Percentiles rank a stretch among this genome's conserved stretches.
Conservation (phyloP, 2,329 filamentous ascomycete genomes). For the Trichoderma arundinaceum region DNA sequence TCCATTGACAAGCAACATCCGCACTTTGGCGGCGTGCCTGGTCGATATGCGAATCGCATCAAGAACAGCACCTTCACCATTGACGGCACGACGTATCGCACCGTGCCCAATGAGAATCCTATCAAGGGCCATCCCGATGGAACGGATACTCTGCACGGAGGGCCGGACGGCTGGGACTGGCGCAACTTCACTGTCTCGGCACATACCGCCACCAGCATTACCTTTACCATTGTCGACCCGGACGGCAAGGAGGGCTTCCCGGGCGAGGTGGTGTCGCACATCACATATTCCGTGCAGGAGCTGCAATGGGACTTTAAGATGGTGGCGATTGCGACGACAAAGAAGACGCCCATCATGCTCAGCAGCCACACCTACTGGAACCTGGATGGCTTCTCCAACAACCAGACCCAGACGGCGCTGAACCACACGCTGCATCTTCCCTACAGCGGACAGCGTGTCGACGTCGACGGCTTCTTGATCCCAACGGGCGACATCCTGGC, state of each 20-base stretch:
- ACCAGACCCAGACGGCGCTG: slow-evolving; percentile 66
- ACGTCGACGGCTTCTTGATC: slow-evolving; percentile 72
- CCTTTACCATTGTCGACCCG: slow-evolving; percentile 74
- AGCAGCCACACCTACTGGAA: slow-evolving; percentile 81
- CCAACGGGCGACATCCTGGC: slow-evolving; percentile 77
- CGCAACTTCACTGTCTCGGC: slow-evolving; percentile 78
- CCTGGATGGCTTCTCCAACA: slow-evolving; percentile 78
- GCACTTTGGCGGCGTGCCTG: slow-evolving; percentile 75
- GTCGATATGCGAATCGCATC: slow-evolving; percentile 82
- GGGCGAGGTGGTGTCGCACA: slow-evolving; percentile 73
- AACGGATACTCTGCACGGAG: slow-evolving; percentile 71
- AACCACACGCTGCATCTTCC: slow-evolving; percentile 78
- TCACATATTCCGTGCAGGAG: slow-evolving; percentile 73
- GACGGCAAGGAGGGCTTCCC: slow-evolving; percentile 80
- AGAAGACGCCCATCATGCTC: slow-evolving; percentile 84
- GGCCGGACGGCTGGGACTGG: slow-evolving; percentile 75
- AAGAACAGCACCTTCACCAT: slow-evolving; percentile 75
- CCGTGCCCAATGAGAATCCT: slow-evolving; percentile 68
- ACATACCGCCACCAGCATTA: slow-evolving; percentile 70
- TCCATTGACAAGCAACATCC: slow-evolving; percentile 66
- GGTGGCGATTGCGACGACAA: slow-evolving; percentile 70
- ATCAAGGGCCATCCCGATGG: slow-evolving; percentile 57
- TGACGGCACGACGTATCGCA: slow-evolving; percentile 64
- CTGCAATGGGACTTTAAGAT: slow-evolving; percentile 76
- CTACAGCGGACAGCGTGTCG: slow-evolving; percentile 72